Evolutionary conservation across 176 grass and related monocot genomes (phyloP), one percentile per base, ranked within the genome.

Genomic region (Poa pratensis): DNA sequence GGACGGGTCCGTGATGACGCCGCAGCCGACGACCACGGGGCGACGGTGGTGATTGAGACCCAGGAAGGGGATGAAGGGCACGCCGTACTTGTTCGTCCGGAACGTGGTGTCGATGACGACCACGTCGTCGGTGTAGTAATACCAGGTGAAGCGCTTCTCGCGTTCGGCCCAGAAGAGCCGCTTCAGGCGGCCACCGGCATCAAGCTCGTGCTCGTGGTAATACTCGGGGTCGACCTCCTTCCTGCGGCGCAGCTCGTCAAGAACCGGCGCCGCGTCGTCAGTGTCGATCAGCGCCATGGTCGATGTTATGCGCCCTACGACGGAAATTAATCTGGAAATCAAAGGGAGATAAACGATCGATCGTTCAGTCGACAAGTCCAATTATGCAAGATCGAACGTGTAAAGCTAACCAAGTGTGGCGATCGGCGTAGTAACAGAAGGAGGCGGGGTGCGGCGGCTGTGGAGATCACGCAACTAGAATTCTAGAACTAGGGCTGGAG

Each of bases 91-190:
- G 85, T 87, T 87, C 6, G 85, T 32, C 32, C 69, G 58, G 69
- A 11, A 74, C 69, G 77, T 74, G 22, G 57, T 87, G 77, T 81
- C 69, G 45, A 81, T 9, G 28, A 87, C 77, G 46, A 87, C 22
- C 32, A 75, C 69, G 15, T 65, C 77, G 18, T 45, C 16, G 6
- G 26, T 3, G 16, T 14, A 1, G 3, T 9, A 0, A 20, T 42
- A 4, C 6, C n/a, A 43, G 22, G 18, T 14, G 49, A 81, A 0
- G 15, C n/a, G 16, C 22, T 10, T 13, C 7, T 62, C 55, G 55
- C 1, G 5, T 22, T 69, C 23, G 7, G 37, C 63, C 75, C 75
- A 78, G 83, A 85, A 85, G 75, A 69, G 83, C 12, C 20, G 15
- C 75, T 17, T 70, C 35, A 70, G 63, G 50, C n/a, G 49, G 1